These are phyloP conservation scores for Odonthalia washingtoniensis DNA, from an alignment of 31 red algal species.

Conservation along the genomic window DNA sequence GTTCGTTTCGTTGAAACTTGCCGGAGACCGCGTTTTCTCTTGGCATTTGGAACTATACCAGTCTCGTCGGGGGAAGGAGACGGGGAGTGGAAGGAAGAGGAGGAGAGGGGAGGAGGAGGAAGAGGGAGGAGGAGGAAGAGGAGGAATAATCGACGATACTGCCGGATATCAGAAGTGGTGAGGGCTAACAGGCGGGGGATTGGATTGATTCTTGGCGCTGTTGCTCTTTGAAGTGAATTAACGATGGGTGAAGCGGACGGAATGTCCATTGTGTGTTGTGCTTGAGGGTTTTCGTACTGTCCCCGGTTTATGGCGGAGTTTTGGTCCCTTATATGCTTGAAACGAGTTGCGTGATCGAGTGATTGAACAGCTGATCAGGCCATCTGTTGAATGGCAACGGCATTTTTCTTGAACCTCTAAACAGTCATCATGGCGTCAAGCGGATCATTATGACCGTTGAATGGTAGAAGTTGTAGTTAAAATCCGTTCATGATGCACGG, in stretches of 20 bases:
- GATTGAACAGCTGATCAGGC: not conserved
- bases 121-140: too few relatives aligned
- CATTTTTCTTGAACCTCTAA: not conserved
- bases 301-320: not conserved
- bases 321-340: not conserved
- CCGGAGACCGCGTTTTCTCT: not conserved
- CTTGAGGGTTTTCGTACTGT: not conserved
- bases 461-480: not conserved
- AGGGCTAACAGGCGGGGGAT: too few relatives aligned
- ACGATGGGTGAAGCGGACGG: not conserved
- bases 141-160: not conserved
- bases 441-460: not conserved
- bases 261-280: not conserved
- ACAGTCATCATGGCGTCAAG: not conserved
- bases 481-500: not conserved
- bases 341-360: not conserved
- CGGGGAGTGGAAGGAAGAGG: not conserved
- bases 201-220: not conserved
- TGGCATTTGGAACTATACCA: not conserved
- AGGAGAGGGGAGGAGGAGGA: too few relatives aligned
- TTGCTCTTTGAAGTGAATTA: constrained; percentile 1
- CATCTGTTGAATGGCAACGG: not conserved
- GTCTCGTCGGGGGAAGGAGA: not conserved
- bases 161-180: not conserved
- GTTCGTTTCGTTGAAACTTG: constrained; percentile 25